A percentile compares a stretch with the other conserved stretches of the same genome.
These are phyloP conservation scores for Thalassiosira tumida DNA, from an alignment of 352 stramenopile genomes.

Conservation along the genomic window DNA sequence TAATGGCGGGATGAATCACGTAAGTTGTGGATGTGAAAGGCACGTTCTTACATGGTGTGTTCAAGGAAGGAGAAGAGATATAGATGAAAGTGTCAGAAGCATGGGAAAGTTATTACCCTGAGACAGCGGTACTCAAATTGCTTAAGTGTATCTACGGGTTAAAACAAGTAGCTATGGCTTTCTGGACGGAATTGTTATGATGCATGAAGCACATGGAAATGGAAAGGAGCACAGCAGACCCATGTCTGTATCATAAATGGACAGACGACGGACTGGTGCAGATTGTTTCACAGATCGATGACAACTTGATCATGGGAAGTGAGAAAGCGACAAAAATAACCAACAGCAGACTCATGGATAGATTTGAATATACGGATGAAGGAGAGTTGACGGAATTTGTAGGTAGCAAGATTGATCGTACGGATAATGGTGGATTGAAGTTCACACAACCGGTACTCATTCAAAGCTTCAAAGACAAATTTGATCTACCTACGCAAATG, in stretches of 20 bases:
- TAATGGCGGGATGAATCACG: not conserved
- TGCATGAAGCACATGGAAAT: slow-evolving; percentile 15
- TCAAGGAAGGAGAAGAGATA: slow-evolving; percentile 70
- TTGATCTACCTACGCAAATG: slow-evolving; percentile 44
- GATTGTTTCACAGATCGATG: slow-evolving; percentile 75
- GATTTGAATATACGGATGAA: slow-evolving; percentile 65
- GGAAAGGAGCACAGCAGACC: slow-evolving; percentile 48
- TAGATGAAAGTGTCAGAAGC: slow-evolving; percentile 69
- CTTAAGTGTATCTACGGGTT: not conserved
- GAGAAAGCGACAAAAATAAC: slow-evolving; percentile 15
- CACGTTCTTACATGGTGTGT: slow-evolving; percentile 79
- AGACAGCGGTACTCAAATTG: not conserved
- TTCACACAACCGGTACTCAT: slow-evolving; percentile 78
- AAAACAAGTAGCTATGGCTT: slow-evolving; percentile 35
- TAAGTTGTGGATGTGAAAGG: slow-evolving; percentile 60
- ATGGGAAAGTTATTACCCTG: slow-evolving; percentile 68
- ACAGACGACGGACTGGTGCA: slow-evolving; percentile 28
- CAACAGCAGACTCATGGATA: slow-evolving; percentile 32
- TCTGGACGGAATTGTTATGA: slow-evolving; percentile 45
- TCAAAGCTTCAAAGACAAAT: slow-evolving; percentile 77
- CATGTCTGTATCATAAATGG: slow-evolving; percentile 78
- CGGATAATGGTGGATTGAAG: slow-evolving; percentile 32
- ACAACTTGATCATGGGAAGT: slow-evolving; percentile 57
- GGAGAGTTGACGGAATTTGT: slow-evolving; percentile 77
- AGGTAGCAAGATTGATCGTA: slow-evolving; percentile 65